Evolutionary conservation across 257 asterid genomes (phyloP).

Genomic region (Oldenlandia corymbosa): DNA sequence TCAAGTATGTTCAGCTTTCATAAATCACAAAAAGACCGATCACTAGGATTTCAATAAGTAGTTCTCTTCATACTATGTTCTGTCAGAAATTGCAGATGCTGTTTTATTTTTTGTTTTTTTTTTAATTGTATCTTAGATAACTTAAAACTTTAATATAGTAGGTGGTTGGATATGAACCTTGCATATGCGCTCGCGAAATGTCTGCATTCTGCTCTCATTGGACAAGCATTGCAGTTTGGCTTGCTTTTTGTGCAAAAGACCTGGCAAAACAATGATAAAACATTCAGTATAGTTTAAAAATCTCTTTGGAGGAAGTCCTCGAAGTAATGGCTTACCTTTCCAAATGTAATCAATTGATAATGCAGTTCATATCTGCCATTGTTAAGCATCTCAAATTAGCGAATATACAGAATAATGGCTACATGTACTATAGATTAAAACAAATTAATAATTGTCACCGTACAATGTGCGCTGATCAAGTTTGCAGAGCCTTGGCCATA

Average conservation of each 20-base stretch:
- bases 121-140: too few species aligned
- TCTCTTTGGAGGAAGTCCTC: slow-evolving; percentile 1
- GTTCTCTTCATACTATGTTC: too few species aligned
- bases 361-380: slow-evolving; percentile 45
- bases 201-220: slow-evolving; percentile 61
- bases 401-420: not conserved
- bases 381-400: slow-evolving; percentile 15
- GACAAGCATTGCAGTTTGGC: slow-evolving; percentile 58
- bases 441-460: slow-evolving; percentile 5
- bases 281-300: not conserved
- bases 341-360: slow-evolving; percentile 53
- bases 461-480: slow-evolving; percentile 53
- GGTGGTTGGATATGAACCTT: slow-evolving; percentile 37
- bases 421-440: not conserved
- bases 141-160: too few species aligned
- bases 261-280: slow-evolving; percentile 19
- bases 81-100: too few species aligned
- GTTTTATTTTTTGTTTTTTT: too few species aligned
- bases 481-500: slow-evolving; percentile 62
- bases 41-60: too few species aligned
- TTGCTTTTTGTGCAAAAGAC: slow-evolving; percentile 51
- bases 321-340: slow-evolving; percentile 39
- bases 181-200: slow-evolving; percentile 59
- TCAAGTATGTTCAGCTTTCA: too few species aligned
- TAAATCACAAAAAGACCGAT: too few species aligned